Base-by-base conservation (phyloP, 2,329 filamentous ascomycete species). In the Ophiocordyceps camponoti-saundersi region DNA sequence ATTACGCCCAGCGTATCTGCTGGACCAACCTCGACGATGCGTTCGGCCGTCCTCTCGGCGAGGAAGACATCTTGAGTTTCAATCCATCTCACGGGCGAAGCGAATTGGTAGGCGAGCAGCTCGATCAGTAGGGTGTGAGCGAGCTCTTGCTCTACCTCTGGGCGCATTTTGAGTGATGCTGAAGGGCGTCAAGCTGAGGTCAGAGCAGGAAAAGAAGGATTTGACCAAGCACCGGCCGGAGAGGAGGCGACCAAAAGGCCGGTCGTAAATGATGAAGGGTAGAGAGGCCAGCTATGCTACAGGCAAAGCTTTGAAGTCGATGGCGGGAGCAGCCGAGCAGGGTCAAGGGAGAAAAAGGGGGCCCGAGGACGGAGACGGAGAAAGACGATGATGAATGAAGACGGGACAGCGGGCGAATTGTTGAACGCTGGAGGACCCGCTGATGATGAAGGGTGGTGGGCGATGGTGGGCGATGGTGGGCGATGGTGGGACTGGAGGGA, bases 1-100 rank as follows among this genome's bases (percentile, higher is more conserved):
- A 98, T 98, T 49, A 87, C 89, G 62, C 90, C 90, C 34, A 98
- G 79, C 23, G 92, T 98, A 67, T 98, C 90, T 58, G 90, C 89
- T 23, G 92, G 92, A 63, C 92, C 92, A 57, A 98, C 83, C 67
- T 98, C 92, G 58, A 98, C 92, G 61, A 98, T 93, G 61, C 92
- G 82, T 75, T 98, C 92, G 45, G 92, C 93, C 46, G 81, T 84
- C 71, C 94, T 92, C 67, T 96, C 88, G 53, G 84, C 90, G 57
- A 98, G 84, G 61, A 98, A 92, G 58, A 98, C 92, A 90, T 98
- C 92, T 70, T 98, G 92, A 47, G 92, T 98, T 71, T 98, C 92
- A 67, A 98, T 98, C 92, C 92, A 98, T 80, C 92, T 82, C 58
- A 98, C 92, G 45, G 92, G 92, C 47, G 90, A 96, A 59, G 92